Evolutionary conservation across 768 basidiomycete genomes (phyloP).

Genomic region (Agaricus blazei): DNA sequence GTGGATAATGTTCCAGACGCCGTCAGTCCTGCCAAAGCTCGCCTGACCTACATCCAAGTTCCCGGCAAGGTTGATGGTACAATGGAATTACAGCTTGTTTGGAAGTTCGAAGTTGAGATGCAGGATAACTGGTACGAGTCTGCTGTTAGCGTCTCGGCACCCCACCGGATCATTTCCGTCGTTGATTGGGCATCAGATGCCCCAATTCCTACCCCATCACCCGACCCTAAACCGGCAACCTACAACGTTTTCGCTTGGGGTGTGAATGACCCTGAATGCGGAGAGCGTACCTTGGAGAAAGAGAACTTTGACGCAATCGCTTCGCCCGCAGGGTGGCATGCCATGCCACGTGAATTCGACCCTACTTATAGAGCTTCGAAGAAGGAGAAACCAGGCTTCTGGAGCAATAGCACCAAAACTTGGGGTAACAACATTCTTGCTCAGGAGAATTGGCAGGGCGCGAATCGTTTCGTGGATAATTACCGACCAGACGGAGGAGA

Average conservation of each 20-base stretch:
- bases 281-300: conserved; percentile 49
- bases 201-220: conserved; percentile 35
- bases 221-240: conserved; percentile 28
- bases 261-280: conserved; percentile 77
- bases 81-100: conserved; percentile 69
- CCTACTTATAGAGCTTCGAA: conserved; percentile 37
- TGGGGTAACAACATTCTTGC: conserved; percentile 91
- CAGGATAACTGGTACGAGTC: conserved; percentile 95
- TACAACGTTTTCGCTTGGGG: conserved; percentile 82
- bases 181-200: conserved; percentile 95
- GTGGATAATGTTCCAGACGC: conserved; percentile 70
- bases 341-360: conserved; percentile 68
- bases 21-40: conserved; percentile 75
- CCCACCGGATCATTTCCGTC: conserved; percentile 79
- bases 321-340: conserved; percentile 90
- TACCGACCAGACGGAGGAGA: conserved; percentile 70
- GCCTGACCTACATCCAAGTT: conserved; percentile 77
- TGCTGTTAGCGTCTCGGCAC: conserved; percentile 66
- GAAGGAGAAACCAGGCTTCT: conserved; percentile 27
- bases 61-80: conserved; percentile 55
- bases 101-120: conserved; percentile 95
- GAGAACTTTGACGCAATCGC: conserved; percentile 75
- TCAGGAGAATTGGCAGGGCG: conserved; percentile 90
- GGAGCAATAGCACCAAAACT: conserved; percentile 72
- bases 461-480: conserved; percentile 61